Conservation (phyloP, 768 basidiomycete genomes). For the Tylopilus balloui region DNA sequence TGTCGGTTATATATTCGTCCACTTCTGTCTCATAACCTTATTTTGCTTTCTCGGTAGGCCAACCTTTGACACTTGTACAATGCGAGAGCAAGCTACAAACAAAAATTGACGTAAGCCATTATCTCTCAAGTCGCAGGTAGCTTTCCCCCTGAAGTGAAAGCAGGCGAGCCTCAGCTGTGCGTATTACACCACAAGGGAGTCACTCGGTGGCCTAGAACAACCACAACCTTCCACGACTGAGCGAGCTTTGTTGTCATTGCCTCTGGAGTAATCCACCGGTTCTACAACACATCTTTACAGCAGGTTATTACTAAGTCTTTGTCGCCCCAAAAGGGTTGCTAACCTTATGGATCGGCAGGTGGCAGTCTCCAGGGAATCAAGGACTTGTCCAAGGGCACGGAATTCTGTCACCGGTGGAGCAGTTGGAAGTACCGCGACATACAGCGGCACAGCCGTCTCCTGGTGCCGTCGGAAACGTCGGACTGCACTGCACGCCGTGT, state of each 20-base stretch:
- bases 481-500: neutral
- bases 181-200: neutral
- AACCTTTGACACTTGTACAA: slow-evolving; percentile 29
- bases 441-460: neutral
- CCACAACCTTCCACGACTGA: neutral
- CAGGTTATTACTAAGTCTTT: neutral
- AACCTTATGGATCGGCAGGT: neutral
- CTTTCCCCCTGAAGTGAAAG: too few species aligned
- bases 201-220: too few species aligned
- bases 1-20: neutral
- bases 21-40: neutral
- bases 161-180: neutral
- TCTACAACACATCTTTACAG: neutral
- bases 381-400: neutral
- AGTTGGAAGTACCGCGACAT: neutral
- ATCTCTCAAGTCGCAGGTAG: neutral
- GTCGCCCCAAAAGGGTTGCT: neutral
- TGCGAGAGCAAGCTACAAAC: slow-evolving; percentile 23
- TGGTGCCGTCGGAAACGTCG: neutral
- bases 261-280: neutral
- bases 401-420: too few species aligned
- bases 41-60: slow-evolving; percentile 16
- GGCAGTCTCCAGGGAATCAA: neutral
- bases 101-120: too few species aligned
- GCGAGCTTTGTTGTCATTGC: neutral